phyloP scores from a whole-genome alignment of 768 basidiomycete genomes.

The Amanita rubescens region DNA sequence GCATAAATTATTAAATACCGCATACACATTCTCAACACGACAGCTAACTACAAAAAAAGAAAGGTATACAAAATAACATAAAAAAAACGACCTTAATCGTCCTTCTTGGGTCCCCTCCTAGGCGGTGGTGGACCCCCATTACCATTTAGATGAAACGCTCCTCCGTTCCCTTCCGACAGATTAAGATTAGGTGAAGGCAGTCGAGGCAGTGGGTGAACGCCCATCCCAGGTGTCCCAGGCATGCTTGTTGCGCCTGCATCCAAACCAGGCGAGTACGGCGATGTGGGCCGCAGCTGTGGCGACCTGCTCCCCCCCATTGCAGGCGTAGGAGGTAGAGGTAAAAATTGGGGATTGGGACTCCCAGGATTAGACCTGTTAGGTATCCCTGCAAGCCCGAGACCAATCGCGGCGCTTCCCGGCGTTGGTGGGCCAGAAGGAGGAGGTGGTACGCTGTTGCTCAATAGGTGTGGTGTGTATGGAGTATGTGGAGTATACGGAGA shows the following conservation, averaged over 20 bases:
- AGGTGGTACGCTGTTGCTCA: not conserved
- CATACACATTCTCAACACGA: not conserved
- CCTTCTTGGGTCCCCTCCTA: not conserved
- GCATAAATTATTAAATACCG: no score
- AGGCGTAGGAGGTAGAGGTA: not conserved
- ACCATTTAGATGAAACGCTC: constrained; percentile 9
- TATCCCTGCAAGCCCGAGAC: not conserved
- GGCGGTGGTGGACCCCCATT: not conserved
- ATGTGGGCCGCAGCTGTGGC: not conserved
- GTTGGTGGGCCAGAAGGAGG: constrained; percentile 7
- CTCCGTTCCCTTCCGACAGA: no score
- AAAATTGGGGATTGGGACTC: constrained; percentile 5
- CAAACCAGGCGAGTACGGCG: not conserved
- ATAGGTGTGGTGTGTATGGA: constrained; percentile 12
- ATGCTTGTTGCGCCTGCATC: not conserved
- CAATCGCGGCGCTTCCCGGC: constrained; percentile 1
- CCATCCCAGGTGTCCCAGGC: constrained; percentile 14
- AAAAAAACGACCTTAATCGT: not conserved
- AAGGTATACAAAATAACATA: not conserved
- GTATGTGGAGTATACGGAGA: constrained; percentile 5
- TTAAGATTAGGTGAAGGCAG: constrained; percentile 26
- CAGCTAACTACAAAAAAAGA: no score
- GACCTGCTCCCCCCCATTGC: not conserved
- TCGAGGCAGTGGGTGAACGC: no score
- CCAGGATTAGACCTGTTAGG: not conserved